phyloP scores from a whole-genome alignment of 371 early-diverging fungal species.

The Syncephalastrum racemosum region DNA sequence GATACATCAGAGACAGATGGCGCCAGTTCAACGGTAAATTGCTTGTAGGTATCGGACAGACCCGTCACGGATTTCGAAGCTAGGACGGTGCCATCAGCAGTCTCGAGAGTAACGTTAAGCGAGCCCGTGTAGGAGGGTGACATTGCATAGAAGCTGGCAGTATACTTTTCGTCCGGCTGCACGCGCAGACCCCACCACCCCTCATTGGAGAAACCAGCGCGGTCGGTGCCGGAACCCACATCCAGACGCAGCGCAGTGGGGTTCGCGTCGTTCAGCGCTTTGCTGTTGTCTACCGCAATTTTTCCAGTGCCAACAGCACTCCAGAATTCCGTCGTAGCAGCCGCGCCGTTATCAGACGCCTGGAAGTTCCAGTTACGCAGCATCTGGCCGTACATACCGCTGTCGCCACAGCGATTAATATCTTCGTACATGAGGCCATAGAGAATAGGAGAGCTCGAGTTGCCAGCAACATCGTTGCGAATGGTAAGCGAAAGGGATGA shows the following conservation, averaged over 20 bases:
- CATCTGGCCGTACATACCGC: constrained; percentile 24
- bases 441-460: constrained; percentile 19
- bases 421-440: constrained; percentile 31
- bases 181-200: constrained; percentile 24
- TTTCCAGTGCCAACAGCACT: constrained; percentile 8
- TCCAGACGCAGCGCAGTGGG: constrained; percentile 19
- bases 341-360: constrained; percentile 16
- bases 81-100: constrained; percentile 6
- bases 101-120: constrained; percentile 19
- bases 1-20: constrained; percentile 13
- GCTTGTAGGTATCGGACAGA: constrained; percentile 12
- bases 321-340: constrained; percentile 12
- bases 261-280: constrained; percentile 16
- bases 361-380: constrained; percentile 26
- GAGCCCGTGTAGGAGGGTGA: constrained; percentile 17
- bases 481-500: constrained; percentile 20
- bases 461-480: constrained; percentile 25
- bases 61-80: constrained; percentile 9
- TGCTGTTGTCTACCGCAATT: constrained; percentile 4
- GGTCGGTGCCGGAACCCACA: constrained; percentile 2
- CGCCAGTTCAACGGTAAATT: constrained; percentile 13
- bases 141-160: constrained; percentile 20
- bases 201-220: constrained; percentile 22
- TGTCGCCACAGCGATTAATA: constrained; percentile 24
- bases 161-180: constrained; percentile 18